These are phyloP conservation scores for Tuber umbilicatum DNA, from an alignment of 495 filamentous ascomycete genomes.

Conservation along the genomic window DNA sequence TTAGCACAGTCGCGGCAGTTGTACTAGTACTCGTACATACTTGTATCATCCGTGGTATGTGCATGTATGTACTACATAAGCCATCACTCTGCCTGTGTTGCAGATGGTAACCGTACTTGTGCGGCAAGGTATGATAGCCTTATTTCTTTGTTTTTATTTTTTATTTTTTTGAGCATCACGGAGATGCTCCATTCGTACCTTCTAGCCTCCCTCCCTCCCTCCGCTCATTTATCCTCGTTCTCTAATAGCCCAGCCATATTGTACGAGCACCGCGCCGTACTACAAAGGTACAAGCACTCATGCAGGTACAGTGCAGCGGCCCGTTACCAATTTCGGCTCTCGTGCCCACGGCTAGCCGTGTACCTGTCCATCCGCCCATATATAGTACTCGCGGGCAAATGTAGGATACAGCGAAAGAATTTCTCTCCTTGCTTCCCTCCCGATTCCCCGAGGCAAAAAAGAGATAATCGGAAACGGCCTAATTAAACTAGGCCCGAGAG, in stretches of 20 bases:
- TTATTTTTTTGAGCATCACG: neutral
- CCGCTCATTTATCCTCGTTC: neutral
- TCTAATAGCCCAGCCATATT: neutral
- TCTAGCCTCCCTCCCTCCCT: neutral
- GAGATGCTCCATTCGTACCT: neutral
- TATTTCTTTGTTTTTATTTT: neutral
- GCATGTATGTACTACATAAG: neutral
- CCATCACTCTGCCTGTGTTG: neutral
- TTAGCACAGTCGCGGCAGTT: neutral
- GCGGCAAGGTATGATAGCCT: neutral
- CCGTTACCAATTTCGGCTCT: conserved; percentile 11
- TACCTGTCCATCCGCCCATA: conserved; percentile 9
- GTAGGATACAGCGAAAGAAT: neutral
- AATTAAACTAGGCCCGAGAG: conserved; percentile 4
- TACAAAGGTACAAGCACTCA: conserved; percentile 15
- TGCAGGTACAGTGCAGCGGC: conserved; percentile 31
- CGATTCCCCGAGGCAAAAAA: conserved; percentile 2
- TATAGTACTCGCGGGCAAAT: conserved; percentile 4
- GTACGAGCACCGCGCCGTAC: neutral
- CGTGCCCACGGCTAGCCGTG: conserved; percentile 9
- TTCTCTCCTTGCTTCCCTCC: neutral
- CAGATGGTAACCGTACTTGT: neutral
- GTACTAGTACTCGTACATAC: neutral
- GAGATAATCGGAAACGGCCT: conserved; percentile 9
- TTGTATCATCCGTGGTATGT: too few relatives aligned